Evolutionary conservation across 2,329 filamentous ascomycete species (phyloP), one percentile per base, ranked within the genome.

Genomic region (Trichoderma sp.): DNA sequence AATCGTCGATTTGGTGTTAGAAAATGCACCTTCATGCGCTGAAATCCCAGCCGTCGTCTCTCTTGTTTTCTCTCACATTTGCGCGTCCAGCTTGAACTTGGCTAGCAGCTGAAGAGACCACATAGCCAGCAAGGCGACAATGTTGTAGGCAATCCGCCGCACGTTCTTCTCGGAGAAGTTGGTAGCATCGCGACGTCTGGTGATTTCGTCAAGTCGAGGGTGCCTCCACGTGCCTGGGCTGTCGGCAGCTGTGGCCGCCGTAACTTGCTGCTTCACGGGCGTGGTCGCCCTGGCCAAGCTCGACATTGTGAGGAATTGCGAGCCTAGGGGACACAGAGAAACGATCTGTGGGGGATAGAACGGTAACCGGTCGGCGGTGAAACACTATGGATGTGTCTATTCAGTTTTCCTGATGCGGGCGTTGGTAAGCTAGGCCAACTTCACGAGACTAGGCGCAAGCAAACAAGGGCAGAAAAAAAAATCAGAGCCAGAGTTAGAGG

Each of bases 201-300:
- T 90, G 79, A 99, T 97, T 82, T 98, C 95, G 77, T 94, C 88
- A 74, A 98, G 87, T 74, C 92, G 90, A 39, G 96, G 96, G 80
- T 99, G 96, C 78, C 91, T 89, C 95, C 96, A 99, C 79, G 91
- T 93, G 70, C 95, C 95, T 7, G 93, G 88, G 76, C 87, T 89
- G 68, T 89, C 88, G 32, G 81, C 78, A 26, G 78, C 73, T 1
- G 80, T 71, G 57, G 81, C 79, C 63, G 73, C 77, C 36, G 82
- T 79, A 66, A 67, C 79, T 80, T 85, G 66, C 80, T 85, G 66
- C 67, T 69, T 79, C 78, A 86, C 73, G 74, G 87, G 78, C 75
- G 82, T 83, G 39, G 57, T 62, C 43, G 78, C 76, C 71, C 72
- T 78, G 70, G 76, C 71, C 15, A 78, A 77, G 36, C 78, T 79